Base-by-base conservation (phyloP, 1,284 basidiomycete genomes). In the Fomitopsis palustris region DNA sequence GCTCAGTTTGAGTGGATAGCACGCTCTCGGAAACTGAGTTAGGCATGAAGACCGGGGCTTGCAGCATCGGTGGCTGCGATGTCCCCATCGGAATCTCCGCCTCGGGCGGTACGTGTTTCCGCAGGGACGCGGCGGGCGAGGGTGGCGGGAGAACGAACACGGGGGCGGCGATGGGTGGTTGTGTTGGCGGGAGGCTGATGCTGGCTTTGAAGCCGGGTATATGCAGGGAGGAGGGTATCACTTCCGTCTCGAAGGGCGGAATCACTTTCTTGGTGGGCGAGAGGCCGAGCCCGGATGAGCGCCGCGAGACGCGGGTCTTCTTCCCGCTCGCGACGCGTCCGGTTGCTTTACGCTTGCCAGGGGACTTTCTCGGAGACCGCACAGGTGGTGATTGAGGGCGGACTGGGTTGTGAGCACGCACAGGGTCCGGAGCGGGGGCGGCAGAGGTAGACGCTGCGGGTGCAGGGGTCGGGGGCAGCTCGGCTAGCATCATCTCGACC, bases 131-230 rank as follows among this genome's bases (percentile, higher is more conserved):
- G 21, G 80, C 78, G 16, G 87, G 87, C 10, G 88, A 88, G 1
- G 85, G 88, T 1, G 87, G 88, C 16, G 88, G 88, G 1, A 91
- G 78, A 2, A 87, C 83, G 62, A 91, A 91, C 17, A 84, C 79
- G 4, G 81, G 84, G 1, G 86, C 80, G 25, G 87, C 76, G 35
- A 63, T 49, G 10, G 64, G 61, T 2, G 63, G 66, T 14, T 64
- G 64, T 16, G 64, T 64, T 10, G 56, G 57, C 0, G 68, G 56
- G 9, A 60, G 55, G 4, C 52, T 60, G 57, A 70, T 62, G 52
- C 65, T 69, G 12, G 67, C 69, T 62, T 69, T 70, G 64, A 72
- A 71, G 12, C 60, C 61, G 8, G 71, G 70, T n/a, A 56, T 56
- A 33, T 51, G 63, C 17, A 59, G 31, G 14, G 58, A 57, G 0